phyloP scores from a whole-genome alignment of 2,329 filamentous ascomycete species.

The Ascochyta fabae region DNA sequence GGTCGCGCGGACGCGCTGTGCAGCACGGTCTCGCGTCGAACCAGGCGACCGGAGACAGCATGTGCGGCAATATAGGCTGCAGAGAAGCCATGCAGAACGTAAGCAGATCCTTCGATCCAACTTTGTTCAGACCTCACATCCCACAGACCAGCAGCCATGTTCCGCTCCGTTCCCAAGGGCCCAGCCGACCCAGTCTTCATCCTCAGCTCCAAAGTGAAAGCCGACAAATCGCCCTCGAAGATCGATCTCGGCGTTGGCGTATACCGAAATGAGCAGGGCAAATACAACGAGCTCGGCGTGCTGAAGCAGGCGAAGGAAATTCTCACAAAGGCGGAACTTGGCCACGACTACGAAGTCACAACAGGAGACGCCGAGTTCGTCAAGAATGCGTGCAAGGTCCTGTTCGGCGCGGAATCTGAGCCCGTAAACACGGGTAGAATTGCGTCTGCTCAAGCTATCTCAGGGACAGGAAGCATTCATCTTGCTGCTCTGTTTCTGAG shows the following conservation, averaged over 20 bases:
- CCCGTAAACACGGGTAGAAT: slow-evolving; percentile 23
- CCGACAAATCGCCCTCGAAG: slow-evolving; percentile 39
- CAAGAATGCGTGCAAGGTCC: slow-evolving; percentile 34
- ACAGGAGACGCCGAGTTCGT: slow-evolving; percentile 44
- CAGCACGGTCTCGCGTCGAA: not conserved
- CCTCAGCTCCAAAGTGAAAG: slow-evolving; percentile 42
- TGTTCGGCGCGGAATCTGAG: slow-evolving; percentile 38
- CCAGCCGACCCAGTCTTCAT: slow-evolving; percentile 44
- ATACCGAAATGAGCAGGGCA: slow-evolving; percentile 45
- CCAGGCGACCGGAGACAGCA: not conserved
- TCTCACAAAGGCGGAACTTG: slow-evolving; percentile 18
- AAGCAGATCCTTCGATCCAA: not conserved
- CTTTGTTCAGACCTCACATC: not conserved
- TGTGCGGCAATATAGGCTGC: not conserved
- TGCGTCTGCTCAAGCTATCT: slow-evolving; percentile 50
- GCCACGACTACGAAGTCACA: slow-evolving; percentile 43
- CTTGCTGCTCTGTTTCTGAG: slow-evolving; percentile 44
- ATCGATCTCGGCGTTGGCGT: slow-evolving; percentile 50
- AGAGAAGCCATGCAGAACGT: not conserved
- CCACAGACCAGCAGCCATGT: slow-evolving; percentile 18
- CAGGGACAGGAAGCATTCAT: slow-evolving; percentile 49
- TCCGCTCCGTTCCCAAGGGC: slow-evolving; percentile 34
- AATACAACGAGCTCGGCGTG: slow-evolving; percentile 41
- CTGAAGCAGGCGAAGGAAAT: slow-evolving; percentile 27
- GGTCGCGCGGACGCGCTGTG: not conserved